These are phyloP conservation scores for Pythium periplocum DNA, from an alignment of 352 stramenopile species.

Conservation along the genomic window DNA sequence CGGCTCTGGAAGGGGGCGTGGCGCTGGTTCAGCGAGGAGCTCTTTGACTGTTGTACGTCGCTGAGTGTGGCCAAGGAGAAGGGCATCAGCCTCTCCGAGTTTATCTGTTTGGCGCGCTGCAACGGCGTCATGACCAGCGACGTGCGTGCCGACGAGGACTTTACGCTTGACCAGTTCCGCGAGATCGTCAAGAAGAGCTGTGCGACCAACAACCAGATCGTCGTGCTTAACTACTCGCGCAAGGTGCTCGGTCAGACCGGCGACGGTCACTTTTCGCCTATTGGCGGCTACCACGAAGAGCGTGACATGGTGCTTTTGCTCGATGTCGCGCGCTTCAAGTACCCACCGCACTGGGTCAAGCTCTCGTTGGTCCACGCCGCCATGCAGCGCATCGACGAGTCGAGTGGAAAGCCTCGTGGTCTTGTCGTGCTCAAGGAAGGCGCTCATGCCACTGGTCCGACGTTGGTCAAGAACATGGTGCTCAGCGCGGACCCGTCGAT, in stretches of 20 bases:
- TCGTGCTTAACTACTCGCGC: constrained; percentile 92
- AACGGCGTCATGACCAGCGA: constrained; percentile 53
- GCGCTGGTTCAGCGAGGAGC: constrained; percentile 82
- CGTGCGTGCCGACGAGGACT: constrained; percentile 31
- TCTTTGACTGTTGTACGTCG: constrained; percentile 78
- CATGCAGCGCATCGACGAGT: constrained; percentile 44
- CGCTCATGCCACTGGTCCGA: constrained; percentile 20
- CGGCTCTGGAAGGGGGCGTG: constrained; percentile 75
- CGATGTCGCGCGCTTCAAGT: constrained; percentile 96
- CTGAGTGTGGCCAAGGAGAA: constrained; percentile 64
- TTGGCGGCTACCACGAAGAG: constrained; percentile 91
- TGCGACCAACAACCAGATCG: constrained; percentile 65
- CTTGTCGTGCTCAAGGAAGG: constrained; percentile 13
- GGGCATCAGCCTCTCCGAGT: constrained; percentile 67
- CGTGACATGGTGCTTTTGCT: constrained; percentile 94
- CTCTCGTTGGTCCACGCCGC: constrained; percentile 44
- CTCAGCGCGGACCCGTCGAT: constrained; percentile 22
- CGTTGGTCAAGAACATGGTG: constrained; percentile 30
- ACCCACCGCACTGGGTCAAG: constrained; percentile 87
- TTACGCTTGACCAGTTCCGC: constrained; percentile 51
- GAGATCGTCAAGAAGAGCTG: constrained; percentile 73
- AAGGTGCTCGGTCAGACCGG: constrained; percentile 92
- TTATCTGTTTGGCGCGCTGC: constrained; percentile 62
- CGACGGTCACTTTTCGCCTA: constrained; percentile 95
- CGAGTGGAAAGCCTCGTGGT: constrained; percentile 34